Evolutionary conservation across 176 grass and related monocot genomes (phyloP).

Genomic region (Avena atlantica): DNA sequence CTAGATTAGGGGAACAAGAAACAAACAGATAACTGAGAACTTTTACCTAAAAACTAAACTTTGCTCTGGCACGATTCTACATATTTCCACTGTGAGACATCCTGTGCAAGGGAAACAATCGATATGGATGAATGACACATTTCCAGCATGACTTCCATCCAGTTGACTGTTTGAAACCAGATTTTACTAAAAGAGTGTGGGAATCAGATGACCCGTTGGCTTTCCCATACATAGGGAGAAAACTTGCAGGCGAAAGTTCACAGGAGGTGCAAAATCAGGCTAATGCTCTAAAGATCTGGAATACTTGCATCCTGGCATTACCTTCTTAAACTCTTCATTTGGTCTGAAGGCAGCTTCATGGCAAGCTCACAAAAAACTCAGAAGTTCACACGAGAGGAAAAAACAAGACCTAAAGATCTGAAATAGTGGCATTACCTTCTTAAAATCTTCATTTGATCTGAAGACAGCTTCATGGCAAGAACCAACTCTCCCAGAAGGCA

Average conservation of each 20-base stretch:
- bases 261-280: constrained; percentile 2
- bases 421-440: constrained; percentile 59
- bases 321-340: constrained; percentile 96
- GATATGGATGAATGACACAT: constrained; percentile 11
- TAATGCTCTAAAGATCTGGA: constrained; percentile 3
- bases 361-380: constrained; percentile 33
- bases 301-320: constrained; percentile 25
- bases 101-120: not conserved
- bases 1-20: not conserved
- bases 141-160: constrained; percentile 9
- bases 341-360: constrained; percentile 79
- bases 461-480: constrained; percentile 80
- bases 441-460: constrained; percentile 92
- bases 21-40: not conserved
- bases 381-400: constrained; percentile 13
- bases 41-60: constrained; percentile 8
- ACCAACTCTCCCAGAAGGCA: constrained; percentile 95
- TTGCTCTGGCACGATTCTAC: constrained; percentile 1
- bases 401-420: constrained; percentile 19
- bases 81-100: constrained; percentile 8
- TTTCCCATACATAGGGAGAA: constrained; percentile 22
- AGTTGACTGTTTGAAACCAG: not conserved
- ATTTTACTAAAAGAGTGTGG: constrained; percentile 9
- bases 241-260: constrained; percentile 10
- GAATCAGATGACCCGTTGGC: constrained; percentile 13